A percentile compares a stretch with the other conserved stretches of the same genome.
phyloP scores from a whole-genome alignment of 768 basidiomycete genomes.

The Exidia glandulosa region DNA sequence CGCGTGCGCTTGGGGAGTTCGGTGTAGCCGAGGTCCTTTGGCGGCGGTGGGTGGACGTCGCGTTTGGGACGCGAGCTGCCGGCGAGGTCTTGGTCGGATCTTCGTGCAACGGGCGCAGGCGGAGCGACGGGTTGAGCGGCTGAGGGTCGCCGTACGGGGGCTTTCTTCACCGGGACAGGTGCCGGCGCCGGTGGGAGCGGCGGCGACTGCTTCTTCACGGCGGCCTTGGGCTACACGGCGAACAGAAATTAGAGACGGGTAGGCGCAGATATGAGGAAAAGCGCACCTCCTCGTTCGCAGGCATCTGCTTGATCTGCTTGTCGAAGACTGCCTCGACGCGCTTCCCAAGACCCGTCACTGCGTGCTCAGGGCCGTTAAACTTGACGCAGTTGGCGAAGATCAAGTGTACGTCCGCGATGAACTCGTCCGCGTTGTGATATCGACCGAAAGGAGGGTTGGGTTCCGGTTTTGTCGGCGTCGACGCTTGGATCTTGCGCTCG shows the following conservation, averaged over 20 bases:
- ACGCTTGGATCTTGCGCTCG: slow-evolving; percentile 73
- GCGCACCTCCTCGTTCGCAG: slow-evolving; percentile 64
- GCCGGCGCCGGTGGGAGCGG: slow-evolving; percentile 25
- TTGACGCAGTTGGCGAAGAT: slow-evolving; percentile 81
- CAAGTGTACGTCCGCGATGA: slow-evolving; percentile 72
- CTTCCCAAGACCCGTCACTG: slow-evolving; percentile 67
- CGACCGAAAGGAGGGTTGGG: slow-evolving; percentile 59
- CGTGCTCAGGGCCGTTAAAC: slow-evolving; percentile 91
- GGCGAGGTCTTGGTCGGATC: slow-evolving; percentile 43
- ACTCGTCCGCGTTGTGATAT: slow-evolving; percentile 68
- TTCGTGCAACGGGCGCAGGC: neutral
- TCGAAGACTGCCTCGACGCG: slow-evolving; percentile 78
- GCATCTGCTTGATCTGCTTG: slow-evolving; percentile 77
- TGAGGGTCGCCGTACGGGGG: slow-evolving; percentile 55
- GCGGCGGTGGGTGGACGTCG: slow-evolving; percentile 92
- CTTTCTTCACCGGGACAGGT: slow-evolving; percentile 32
- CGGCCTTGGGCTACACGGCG: slow-evolving; percentile 23
- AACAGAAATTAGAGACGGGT: no score
- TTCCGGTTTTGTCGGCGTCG: slow-evolving; percentile 71
- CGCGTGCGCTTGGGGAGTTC: slow-evolving; percentile 55
- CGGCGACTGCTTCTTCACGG: slow-evolving; percentile 31
- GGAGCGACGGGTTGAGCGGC: slow-evolving; percentile 56
- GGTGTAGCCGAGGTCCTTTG: slow-evolving; percentile 80
- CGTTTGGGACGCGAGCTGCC: slow-evolving; percentile 78
- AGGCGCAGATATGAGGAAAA: no score